Evolutionary conservation across 257 asterid genomes (phyloP), one percentile per base, ranked within the genome.

Genomic region (Solanum habrochaites): DNA sequence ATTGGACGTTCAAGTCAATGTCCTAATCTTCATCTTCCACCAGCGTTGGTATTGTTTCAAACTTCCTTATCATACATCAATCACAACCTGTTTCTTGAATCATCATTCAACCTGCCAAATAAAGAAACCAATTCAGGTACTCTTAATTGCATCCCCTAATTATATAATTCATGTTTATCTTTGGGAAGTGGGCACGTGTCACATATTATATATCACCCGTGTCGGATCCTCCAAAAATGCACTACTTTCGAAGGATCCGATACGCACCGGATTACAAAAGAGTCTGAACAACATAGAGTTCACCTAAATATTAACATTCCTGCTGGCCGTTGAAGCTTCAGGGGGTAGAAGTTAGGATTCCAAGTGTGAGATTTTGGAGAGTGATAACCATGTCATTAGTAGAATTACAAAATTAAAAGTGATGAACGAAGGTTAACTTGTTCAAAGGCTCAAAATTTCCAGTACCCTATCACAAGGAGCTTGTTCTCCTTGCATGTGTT

Each of bases 401-500:
- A 69, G 23, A 69, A 69, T 69, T 69, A 29, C 39, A 70, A 32
- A 31, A 14, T 16, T 2, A 70, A 70, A 70, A 16, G 27, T 72
- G 29, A 12, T 72, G 49, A 10, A 37, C 81, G 21, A 35, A 31
- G n/a, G 81, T 6, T 20, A 35, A 72, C 16, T 72, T 72, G 47
- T 35, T 20, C 35, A 42, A 86, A 37, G 64, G 58, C 67, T 90
- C 95, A 94, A 96, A 96, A 86, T 94, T 95, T 60, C 98, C 99
- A 74, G 95, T 96, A 62, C 98, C 88, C 95, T 91, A 69, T 93
- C 62, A 90, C 95, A 93, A 18, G 98, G 92, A 81, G 93, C 93
- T 64, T 98, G 98, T 91, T 94, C 99, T 85, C 99, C 97, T 98
- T 93, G 91, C 92, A 91, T 35, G 87, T 39, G 66, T 39, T 16